Percentiles rank a stretch among this genome's conserved stretches.
Conservation (phyloP, 768 basidiomycete species). For the Cyclocybe aegerita region DNA sequence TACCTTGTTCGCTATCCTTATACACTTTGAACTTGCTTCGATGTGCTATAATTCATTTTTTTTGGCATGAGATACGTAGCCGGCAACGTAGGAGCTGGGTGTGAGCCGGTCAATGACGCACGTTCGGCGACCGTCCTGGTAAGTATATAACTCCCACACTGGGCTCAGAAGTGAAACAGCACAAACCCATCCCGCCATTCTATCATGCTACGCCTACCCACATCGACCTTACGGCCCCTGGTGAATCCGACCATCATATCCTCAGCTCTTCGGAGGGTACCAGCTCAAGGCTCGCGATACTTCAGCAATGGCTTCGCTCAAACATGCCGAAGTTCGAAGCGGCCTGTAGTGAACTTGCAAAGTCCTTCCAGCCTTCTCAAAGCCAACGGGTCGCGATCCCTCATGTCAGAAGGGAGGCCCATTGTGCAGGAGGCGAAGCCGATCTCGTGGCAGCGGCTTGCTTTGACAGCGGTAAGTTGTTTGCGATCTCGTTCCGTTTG, state of each 20-base stretch:
- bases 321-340: too few relatives aligned
- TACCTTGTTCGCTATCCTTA: conserved; percentile 22
- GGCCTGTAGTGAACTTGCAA: neutral
- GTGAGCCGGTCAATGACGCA: conserved; percentile 15
- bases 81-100: neutral
- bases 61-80: conserved; percentile 4
- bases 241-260: conserved; percentile 3
- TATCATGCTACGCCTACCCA: conserved; percentile 16
- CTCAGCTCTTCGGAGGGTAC: conserved; percentile 4
- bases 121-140: conserved; percentile 4
- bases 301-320: conserved; percentile 14
- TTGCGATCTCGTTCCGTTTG: conserved; percentile 27
- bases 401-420: conserved; percentile 43
- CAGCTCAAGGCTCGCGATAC: conserved; percentile 7
- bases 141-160: neutral
- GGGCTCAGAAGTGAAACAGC: too few relatives aligned
- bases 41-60: conserved; percentile 12
- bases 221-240: conserved; percentile 13
- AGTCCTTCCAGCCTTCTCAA: conserved; percentile 1
- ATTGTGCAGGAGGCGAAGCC: conserved; percentile 29
- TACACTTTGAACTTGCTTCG: conserved; percentile 13
- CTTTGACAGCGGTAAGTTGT: conserved; percentile 26
- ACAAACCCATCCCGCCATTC: neutral
- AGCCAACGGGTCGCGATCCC: conserved; percentile 37
- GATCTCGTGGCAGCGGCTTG: conserved; percentile 33